phyloP scores from a whole-genome alignment of 2,329 filamentous ascomycete species.

The Clarireedia homoeocarpa region DNA sequence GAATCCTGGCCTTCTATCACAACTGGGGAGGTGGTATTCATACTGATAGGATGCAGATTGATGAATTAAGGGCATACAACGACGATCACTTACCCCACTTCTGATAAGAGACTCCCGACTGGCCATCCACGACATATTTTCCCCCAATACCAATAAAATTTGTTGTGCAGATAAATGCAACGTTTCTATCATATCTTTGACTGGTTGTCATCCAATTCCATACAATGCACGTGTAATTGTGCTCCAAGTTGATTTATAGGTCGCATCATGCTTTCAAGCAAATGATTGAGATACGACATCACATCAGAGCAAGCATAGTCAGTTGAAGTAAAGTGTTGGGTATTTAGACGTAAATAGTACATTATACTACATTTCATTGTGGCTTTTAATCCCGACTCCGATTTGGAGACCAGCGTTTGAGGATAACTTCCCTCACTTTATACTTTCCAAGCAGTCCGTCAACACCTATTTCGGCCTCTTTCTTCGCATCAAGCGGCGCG shows the following conservation, averaged over 20 bases:
- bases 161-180: slow-evolving; percentile 1
- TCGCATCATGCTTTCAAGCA: not conserved
- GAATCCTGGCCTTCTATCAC: not conserved
- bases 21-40: not conserved
- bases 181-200: not conserved
- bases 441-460: slow-evolving; percentile 59
- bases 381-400: slow-evolving; percentile 31
- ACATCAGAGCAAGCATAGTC: not conserved
- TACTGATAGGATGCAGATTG: not conserved
- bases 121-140: not conserved
- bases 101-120: not conserved
- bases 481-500: slow-evolving; percentile 45
- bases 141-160: not conserved
- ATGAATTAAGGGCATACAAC: not conserved
- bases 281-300: not conserved
- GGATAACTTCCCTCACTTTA: slow-evolving; percentile 68
- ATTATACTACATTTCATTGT: not conserved
- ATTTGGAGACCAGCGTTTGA: slow-evolving; percentile 80
- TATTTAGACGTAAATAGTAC: not conserved
- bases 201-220: too few relatives aligned
- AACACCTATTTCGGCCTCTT: slow-evolving; percentile 46
- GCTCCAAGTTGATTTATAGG: too few relatives aligned
- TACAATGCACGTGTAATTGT: too few relatives aligned
- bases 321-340: not conserved
- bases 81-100: slow-evolving; percentile 2